These are phyloP conservation scores for Leccinum obscurum DNA, from an alignment of 768 basidiomycete genomes.

Conservation along the genomic window DNA sequence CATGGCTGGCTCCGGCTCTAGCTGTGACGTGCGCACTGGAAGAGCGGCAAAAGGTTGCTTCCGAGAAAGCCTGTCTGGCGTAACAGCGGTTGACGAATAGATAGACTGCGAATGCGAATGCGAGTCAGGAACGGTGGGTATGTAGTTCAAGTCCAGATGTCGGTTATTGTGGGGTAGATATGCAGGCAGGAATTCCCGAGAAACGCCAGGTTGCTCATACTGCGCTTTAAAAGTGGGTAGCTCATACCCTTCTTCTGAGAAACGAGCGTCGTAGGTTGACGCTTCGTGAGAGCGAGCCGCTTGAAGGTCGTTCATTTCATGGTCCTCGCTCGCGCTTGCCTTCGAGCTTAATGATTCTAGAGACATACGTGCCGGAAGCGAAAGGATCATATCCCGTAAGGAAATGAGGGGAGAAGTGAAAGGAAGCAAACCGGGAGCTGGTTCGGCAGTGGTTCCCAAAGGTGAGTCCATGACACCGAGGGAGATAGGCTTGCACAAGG, in stretches of 20 bases:
- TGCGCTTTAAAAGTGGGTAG: constrained; percentile 14
- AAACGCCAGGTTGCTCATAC: background rate
- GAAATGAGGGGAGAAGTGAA: constrained; percentile 21
- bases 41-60: constrained; percentile 18
- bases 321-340: constrained; percentile 29
- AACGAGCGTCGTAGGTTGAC: background rate
- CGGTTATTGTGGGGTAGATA: background rate
- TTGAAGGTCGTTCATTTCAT: constrained; percentile 26
- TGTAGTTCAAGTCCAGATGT: background rate
- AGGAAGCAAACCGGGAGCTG: constrained; percentile 5
- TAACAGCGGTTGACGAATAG: background rate
- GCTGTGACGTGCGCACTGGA: constrained; percentile 33
- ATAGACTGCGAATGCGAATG: constrained; percentile 1
- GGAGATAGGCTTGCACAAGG: constrained; percentile 5
- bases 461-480: background rate
- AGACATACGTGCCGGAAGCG: constrained; percentile 31
- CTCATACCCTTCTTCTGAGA: constrained; percentile 12
- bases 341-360: constrained; percentile 32
- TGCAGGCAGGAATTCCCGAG: background rate
- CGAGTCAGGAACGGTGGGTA: background rate
- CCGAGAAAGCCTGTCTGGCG: constrained; percentile 5
- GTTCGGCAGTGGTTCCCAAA: background rate
- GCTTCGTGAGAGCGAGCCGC: background rate
- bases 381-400: constrained; percentile 24
- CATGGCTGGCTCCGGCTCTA: constrained; percentile 36